Evolutionary conservation across 2,329 filamentous ascomycete species (phyloP).

Genomic region (Stemphylium beticola): DNA sequence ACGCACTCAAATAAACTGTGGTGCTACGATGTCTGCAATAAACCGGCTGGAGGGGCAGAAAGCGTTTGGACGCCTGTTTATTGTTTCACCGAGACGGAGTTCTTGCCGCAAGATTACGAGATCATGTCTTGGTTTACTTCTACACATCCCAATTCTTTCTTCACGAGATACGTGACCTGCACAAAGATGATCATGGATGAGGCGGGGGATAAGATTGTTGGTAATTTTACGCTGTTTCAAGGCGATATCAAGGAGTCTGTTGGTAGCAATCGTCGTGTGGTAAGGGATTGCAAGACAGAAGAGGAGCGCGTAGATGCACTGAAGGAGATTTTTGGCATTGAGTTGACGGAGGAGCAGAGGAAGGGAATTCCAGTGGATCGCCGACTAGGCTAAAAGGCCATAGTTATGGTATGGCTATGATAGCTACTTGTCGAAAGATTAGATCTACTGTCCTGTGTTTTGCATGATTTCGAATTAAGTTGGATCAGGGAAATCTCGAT

Average conservation of each 20-base stretch:
- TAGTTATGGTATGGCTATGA: too few species aligned
- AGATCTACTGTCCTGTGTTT: too few species aligned
- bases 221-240: neutral
- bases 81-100: constrained; percentile 29
- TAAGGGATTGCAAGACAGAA: neutral
- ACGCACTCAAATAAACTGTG: constrained; percentile 11
- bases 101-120: constrained; percentile 29
- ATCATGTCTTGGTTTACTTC: constrained; percentile 34
- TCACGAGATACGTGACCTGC: constrained; percentile 22
- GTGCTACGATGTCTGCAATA: constrained; percentile 21
- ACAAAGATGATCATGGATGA: constrained; percentile 21
- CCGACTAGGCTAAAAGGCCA: neutral
- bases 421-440: too few species aligned
- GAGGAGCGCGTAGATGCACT: neutral
- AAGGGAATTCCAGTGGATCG: neutral
- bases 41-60: neutral
- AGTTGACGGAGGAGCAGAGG: neutral
- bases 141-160: constrained; percentile 21
- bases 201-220: constrained; percentile 8
- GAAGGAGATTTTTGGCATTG: neutral
- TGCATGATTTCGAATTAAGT: too few species aligned
- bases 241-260: neutral
- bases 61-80: constrained; percentile 15
- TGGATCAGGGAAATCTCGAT: too few species aligned
- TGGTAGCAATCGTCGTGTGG: neutral